Conservation (phyloP, 228 moss, liverwort and hornwort species). For the Sphagnum fallax region DNA sequence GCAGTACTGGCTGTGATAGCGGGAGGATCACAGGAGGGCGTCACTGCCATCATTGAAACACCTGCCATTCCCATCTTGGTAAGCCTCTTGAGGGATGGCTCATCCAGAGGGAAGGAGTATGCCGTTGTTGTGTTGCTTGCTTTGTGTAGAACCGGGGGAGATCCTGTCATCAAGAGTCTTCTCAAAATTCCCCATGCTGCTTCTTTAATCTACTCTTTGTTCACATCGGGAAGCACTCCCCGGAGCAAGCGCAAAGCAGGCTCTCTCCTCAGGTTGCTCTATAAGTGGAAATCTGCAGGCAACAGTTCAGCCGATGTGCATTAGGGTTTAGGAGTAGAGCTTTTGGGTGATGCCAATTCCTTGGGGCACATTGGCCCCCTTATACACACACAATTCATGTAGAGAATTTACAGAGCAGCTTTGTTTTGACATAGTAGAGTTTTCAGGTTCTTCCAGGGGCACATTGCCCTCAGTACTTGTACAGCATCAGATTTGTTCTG, state of each 20-base stretch:
- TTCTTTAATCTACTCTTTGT: constrained; percentile 11
- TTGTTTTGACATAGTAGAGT: too few species aligned
- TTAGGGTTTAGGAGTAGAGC: neutral
- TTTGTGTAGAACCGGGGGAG: constrained; percentile 9
- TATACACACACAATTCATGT: too few species aligned
- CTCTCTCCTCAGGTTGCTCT: constrained; percentile 30
- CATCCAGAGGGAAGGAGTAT: constrained; percentile 26
- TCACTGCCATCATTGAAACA: constrained; percentile 8
- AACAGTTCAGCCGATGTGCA: neutral
- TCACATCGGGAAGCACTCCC: constrained; percentile 3
- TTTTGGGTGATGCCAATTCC: too few species aligned
- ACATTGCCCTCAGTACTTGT: too few species aligned
- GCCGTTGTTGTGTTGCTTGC: constrained; percentile 20
- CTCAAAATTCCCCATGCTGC: constrained; percentile 29
- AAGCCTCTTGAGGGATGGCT: constrained; percentile 15
- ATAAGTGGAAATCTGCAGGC: constrained; percentile 20
- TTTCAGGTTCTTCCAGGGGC: too few species aligned
- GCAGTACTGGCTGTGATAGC: constrained; percentile 24
- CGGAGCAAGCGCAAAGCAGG: constrained; percentile 11
- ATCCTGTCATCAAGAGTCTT: constrained; percentile 8
- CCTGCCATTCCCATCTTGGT: constrained; percentile 19
- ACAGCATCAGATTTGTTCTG: too few species aligned
- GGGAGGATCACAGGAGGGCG: constrained; percentile 13
- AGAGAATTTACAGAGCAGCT: too few species aligned
- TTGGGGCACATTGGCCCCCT: too few species aligned